Evolutionary conservation across 768 basidiomycete genomes (phyloP).

Genomic region (Steccherinum ochraceum): DNA sequence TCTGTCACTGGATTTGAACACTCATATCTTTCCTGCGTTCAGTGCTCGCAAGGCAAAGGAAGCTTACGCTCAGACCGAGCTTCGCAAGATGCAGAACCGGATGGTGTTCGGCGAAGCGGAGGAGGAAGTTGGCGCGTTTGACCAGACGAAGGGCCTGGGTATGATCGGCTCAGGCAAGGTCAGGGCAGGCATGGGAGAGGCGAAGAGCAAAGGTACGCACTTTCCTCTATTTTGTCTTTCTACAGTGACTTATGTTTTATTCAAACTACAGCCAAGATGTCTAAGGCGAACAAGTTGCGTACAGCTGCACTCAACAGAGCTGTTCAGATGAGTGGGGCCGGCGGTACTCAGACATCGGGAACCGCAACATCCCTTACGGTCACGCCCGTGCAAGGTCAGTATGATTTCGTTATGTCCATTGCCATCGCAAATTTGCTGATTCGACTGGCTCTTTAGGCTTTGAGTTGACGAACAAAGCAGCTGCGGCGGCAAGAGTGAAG

Average conservation of each 20-base stretch:
- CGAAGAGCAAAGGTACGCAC: conserved; percentile 79
- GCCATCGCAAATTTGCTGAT: conserved; percentile 4
- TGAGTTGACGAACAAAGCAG: conserved; percentile 90
- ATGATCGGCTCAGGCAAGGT: conserved; percentile 97
- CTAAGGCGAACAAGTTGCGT: conserved; percentile 88
- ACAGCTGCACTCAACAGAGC: conserved; percentile 78
- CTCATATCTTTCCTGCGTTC: conserved; percentile 1
- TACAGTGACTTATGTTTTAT: too few relatives aligned
- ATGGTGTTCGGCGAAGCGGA: conserved; percentile 95
- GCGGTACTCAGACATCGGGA: conserved; percentile 54
- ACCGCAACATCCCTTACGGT: conserved; percentile 90
- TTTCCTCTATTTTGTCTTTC: conserved; percentile 1
- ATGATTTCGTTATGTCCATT: conserved; percentile 12
- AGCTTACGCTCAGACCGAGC: conserved; percentile 93
- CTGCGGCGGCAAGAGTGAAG: conserved; percentile 79
- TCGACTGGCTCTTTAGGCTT: conserved; percentile 48
- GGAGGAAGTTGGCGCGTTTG: conserved; percentile 93
- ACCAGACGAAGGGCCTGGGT: conserved; percentile 95
- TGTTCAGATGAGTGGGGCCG: conserved; percentile 42
- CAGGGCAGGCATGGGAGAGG: conserved; percentile 79
- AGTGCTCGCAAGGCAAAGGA: conserved; percentile 99
- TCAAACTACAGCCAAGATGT: conserved; percentile 73
- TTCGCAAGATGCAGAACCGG: conserved; percentile 94
- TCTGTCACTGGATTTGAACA: background rate
- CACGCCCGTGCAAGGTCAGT: conserved; percentile 89